A percentile compares a stretch with the other conserved stretches of the same genome.
These are phyloP conservation scores for Tephrocybe sp. DNA, from an alignment of 768 basidiomycete genomes.

Conservation along the genomic window DNA sequence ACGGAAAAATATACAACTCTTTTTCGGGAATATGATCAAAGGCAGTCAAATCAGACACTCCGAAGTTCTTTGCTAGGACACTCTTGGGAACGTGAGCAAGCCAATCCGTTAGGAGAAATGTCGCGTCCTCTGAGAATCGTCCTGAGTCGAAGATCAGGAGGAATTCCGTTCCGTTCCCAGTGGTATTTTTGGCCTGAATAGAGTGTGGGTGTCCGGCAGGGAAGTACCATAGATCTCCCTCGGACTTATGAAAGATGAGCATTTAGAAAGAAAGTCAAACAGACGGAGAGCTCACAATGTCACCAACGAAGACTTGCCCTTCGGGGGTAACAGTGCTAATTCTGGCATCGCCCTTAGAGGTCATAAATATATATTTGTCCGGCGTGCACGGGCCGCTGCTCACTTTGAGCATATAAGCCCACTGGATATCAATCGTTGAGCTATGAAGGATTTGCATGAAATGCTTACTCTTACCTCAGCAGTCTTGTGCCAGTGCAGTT, in stretches of 20 bases:
- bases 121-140: slow-evolving; percentile 55
- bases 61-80: slow-evolving; percentile 67
- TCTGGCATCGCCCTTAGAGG: slow-evolving; percentile 40
- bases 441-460: not conserved
- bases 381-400: not conserved
- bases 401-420: slow-evolving; percentile 54
- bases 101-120: slow-evolving; percentile 68
- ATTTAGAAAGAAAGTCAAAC: not conserved
- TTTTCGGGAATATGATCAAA: slow-evolving; percentile 55
- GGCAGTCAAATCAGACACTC: slow-evolving; percentile 34
- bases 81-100: slow-evolving; percentile 53
- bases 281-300: slow-evolving; percentile 39
- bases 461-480: slow-evolving; percentile 33
- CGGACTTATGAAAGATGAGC: slow-evolving; percentile 9
- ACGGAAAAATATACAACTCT: slow-evolving; percentile 56
- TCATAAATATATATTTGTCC: not conserved
- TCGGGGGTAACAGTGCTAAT: slow-evolving; percentile 53
- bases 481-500: slow-evolving; percentile 59
- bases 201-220: slow-evolving; percentile 58
- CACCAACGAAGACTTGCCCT: slow-evolving; percentile 51
- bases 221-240: slow-evolving; percentile 59
- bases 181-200: slow-evolving; percentile 50
- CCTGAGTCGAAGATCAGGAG: slow-evolving; percentile 45
- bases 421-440: slow-evolving; percentile 25
- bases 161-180: slow-evolving; percentile 50